These are phyloP conservation scores for Aspergillus haitiensis DNA, from an alignment of 495 filamentous ascomycete genomes.

Conservation along the genomic window DNA sequence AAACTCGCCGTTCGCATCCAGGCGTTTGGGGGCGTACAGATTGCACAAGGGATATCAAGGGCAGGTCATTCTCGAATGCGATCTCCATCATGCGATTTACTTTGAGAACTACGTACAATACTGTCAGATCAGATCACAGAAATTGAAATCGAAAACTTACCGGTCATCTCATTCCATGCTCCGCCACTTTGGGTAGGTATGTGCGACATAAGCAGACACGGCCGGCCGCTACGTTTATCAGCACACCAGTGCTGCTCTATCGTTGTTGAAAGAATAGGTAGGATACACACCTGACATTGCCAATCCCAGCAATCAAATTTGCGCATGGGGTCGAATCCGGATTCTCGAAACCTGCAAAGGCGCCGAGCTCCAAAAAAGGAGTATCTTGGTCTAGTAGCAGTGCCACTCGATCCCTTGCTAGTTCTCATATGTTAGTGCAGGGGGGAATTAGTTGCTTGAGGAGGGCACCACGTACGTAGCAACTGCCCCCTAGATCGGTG, in stretches of 20 bases:
- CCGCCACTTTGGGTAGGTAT: conserved; percentile 31
- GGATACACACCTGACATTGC: conserved; percentile 20
- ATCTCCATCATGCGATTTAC: conserved; percentile 36
- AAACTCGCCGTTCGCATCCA: not conserved
- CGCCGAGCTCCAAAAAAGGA: conserved; percentile 27
- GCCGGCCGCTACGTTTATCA: conserved; percentile 18
- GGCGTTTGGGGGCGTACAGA: conserved; percentile 22
- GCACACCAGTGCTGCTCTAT: too few relatives aligned
- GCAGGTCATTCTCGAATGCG: conserved; percentile 34
- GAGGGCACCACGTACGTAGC: conserved; percentile 18
- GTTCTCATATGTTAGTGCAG: not conserved
- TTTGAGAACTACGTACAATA: conserved; percentile 27
- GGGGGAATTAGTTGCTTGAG: not conserved
- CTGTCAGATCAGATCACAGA: not conserved
- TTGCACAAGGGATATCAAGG: conserved; percentile 35
- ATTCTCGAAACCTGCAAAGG: conserved; percentile 28
- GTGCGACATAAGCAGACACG: conserved; percentile 32
- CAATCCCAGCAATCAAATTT: conserved; percentile 31
- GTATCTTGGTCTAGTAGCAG: conserved; percentile 28
- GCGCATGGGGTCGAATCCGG: conserved; percentile 26
- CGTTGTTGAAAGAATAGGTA: too few relatives aligned
- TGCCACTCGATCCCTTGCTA: conserved; percentile 29
- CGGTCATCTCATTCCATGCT: conserved; percentile 35
- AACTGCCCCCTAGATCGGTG: conserved; percentile 28
- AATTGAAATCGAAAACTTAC: not conserved